Conservation (phyloP, 371 early-diverging fungal genomes). For the Haplosporangium sp. region DNA sequence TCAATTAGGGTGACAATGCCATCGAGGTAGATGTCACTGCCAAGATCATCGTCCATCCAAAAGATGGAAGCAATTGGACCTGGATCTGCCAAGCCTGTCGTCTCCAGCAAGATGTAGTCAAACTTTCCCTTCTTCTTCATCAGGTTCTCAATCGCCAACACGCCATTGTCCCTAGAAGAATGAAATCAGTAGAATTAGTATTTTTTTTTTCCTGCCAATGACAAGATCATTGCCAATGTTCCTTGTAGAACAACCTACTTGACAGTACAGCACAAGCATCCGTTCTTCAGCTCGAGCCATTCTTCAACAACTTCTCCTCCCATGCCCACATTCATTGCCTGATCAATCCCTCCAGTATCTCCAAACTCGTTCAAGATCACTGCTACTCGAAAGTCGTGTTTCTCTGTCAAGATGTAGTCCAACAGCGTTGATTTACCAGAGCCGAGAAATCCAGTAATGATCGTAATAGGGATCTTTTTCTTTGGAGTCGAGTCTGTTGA, state of each 20-base stretch:
- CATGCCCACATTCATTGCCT: constrained; percentile 83
- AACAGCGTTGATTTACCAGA: constrained; percentile 96
- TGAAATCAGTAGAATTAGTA: constrained; percentile 3
- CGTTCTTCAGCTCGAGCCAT: constrained; percentile 97
- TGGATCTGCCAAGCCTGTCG: constrained; percentile 75
- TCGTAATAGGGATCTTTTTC: constrained; percentile 54
- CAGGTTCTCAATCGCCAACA: constrained; percentile 93
- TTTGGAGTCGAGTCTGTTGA: background rate
- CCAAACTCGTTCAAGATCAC: constrained; percentile 94
- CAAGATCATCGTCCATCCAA: constrained; percentile 96
- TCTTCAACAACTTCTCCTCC: constrained; percentile 91
- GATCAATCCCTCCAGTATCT: constrained; percentile 93
- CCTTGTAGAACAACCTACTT: constrained; percentile 67
- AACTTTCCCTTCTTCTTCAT: constrained; percentile 91
- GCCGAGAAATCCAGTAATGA: constrained; percentile 80
- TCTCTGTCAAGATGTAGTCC: constrained; percentile 88
- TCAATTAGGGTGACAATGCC: constrained; percentile 96
- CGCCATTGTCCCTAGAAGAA: constrained; percentile 83
- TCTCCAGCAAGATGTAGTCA: constrained; percentile 96
- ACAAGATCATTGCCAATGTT: background rate
- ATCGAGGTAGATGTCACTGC: constrained; percentile 90
- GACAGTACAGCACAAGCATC: constrained; percentile 96
- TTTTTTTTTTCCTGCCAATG: background rate
- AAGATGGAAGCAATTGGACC: constrained; percentile 95
- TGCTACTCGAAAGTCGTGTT: constrained; percentile 94